Evolutionary conservation across 768 basidiomycete genomes (phyloP), one percentile per base, ranked within the genome.

Genomic region (Amanita exitialis): DNA sequence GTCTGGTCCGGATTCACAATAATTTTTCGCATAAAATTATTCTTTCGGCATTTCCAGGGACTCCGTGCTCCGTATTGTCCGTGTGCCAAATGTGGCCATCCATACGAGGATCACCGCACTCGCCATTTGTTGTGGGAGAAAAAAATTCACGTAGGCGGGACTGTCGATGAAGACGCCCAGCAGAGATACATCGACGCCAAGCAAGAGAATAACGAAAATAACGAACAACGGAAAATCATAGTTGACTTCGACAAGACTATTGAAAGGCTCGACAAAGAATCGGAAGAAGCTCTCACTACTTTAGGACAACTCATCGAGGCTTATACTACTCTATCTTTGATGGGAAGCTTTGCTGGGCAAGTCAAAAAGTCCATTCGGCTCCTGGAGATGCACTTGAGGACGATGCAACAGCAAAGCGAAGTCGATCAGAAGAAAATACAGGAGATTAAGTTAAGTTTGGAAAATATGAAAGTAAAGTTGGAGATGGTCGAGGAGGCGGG

Each of bases 321-420:
- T 6, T 49, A 38, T 27, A 18, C 47, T 12, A 49, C 15, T 9
- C 23, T 49, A 16, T 49, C 47, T 20, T 21, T 49, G 10, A 38
- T 36, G 18, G 47, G 47, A 7, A 49, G 47, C 36, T 49, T 49
- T n/a, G 47, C 47, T 4, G 47, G 47, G 7, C 47, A 49, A 27
- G 47, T 49, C 47, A 12, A 23, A 20, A 49, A 49, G 10, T 37
- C 35, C 9, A 36, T 49, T 21, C 35, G 34, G 9, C 16, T 49
- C 9, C 2, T 49, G 30, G 47, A 49, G 47, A 23, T 25, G n/a
- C 37, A 38, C 23, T 38, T 49, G 23, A 36, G 23, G 23, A 20
- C 47, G 9, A 49, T 49, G 47, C 35, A 21, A 12, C 37, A 25
- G 8, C 23, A 28, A 8, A 16, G 27, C 9, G 13, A 18, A 21